Base-by-base conservation (phyloP, 805 yeast genomes). In the Wickerhamiella dianesei region DNA sequence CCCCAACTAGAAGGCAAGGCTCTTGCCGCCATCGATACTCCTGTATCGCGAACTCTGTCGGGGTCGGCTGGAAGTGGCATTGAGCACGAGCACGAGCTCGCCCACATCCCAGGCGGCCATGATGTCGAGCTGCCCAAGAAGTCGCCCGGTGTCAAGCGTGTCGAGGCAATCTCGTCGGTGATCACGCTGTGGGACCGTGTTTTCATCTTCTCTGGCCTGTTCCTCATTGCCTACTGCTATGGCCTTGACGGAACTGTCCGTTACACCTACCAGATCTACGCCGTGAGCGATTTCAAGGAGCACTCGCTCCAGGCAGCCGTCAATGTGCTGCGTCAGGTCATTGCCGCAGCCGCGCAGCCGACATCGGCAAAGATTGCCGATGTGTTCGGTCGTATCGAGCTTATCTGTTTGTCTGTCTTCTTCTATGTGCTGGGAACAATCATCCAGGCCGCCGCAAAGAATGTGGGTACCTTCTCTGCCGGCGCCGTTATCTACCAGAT, bases 261-360 rank as follows among this genome's bases (percentile, higher is more conserved):
- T 48, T 32, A 74, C 71, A 6, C 77, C 46, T 75, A 70, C 58
- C 79, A 76, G 53, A 58, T 72, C 3, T 70, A 69, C 50, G 86
- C 84, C 14, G 71, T 82, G 6, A 60, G 68, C 43, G 69, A 78
- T 13, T 80, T 74, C 62, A 48, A 68, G 21, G 54, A 60, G 13
- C 82, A 79, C 57, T 73, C 84, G 5, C 64, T 76, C 47, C 60
- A 72, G 40, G 70, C 85, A 4, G 75, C 85, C 2, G 71, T 80
- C 48, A 69, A 73, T 50, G 80, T 77, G 22, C 70, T 79, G 50
- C 69, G 50, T 37, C 35, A 48, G 8, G 82, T 80, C 37, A 71
- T 77, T 44, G 81, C 76, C 42, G 82, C 83, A 21, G 84, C 80
- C 16, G 70, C 81, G 3, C 82, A 77, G 57, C 77, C 81, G 3